A percentile compares a stretch with the other conserved stretches of the same genome.
Conservation (phyloP, 768 basidiomycete genomes). For the Lactifluus subvellereus region DNA sequence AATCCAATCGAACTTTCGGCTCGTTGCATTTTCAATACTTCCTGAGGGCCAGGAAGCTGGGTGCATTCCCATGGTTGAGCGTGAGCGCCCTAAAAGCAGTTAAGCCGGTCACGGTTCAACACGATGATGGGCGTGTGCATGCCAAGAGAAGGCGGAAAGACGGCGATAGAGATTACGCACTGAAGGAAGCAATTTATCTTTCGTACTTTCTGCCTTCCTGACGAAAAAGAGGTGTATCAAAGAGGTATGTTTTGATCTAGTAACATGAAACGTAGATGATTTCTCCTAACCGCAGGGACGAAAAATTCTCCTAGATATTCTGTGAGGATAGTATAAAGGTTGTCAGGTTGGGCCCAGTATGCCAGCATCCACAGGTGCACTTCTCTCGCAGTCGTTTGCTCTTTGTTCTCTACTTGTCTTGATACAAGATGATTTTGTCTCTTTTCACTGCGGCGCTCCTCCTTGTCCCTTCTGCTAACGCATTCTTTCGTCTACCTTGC, state of each 20-base stretch:
- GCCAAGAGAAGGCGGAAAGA: conserved; percentile 10
- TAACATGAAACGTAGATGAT: neutral
- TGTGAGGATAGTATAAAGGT: conserved; percentile 11
- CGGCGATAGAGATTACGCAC: conserved; percentile 14
- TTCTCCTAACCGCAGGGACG: conserved; percentile 3
- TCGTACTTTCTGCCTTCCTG: conserved; percentile 9
- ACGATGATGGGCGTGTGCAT: neutral
- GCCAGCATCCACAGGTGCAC: conserved; percentile 11
- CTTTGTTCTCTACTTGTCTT: neutral
- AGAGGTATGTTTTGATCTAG: conserved; percentile 6
- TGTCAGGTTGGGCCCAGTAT: neutral
- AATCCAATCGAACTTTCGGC: conserved; percentile 12
- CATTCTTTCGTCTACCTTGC: conserved; percentile 21
- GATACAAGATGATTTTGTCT: conserved; percentile 8
- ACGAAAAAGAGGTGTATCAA: neutral
- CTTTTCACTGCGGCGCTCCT: conserved; percentile 7
- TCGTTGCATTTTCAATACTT: conserved; percentile 1
- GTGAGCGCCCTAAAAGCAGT: neutral
- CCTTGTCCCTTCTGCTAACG: conserved; percentile 9
- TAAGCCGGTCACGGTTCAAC: neutral
- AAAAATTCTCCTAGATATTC: conserved; percentile 8
- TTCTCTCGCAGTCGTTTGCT: neutral
- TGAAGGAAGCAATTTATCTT: neutral
- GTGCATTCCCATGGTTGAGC: conserved; percentile 8
- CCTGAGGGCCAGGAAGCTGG: conserved; percentile 1